Evolutionary conservation across 1,284 basidiomycete genomes (phyloP), one percentile per base, ranked within the genome.

Genomic region (Schizopora paradoxa): DNA sequence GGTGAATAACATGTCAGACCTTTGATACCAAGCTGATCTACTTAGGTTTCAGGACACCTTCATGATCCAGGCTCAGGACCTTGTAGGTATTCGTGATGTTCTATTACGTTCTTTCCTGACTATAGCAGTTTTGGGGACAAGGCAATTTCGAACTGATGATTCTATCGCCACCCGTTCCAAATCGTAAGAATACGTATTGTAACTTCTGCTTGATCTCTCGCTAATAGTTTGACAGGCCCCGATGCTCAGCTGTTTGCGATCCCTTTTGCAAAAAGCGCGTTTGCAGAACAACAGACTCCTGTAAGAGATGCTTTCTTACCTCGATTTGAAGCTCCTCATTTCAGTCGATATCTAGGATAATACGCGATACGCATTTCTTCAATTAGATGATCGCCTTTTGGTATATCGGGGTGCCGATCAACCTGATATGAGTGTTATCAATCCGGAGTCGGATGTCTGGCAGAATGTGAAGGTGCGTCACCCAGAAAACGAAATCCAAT

Each of bases 401-500:
- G 83, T 99, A n/a, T 99, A 98, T 61, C 80, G 96, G 48, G 95
- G 96, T 2, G 89, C 91, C 16, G 95, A 99, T 64, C 93, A 97
- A 64, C 93, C 92, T 6, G 95, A 99, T 60, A 88, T 96, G 82
- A 94, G 91, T 59, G 85, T 99, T 39, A 97, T 99, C 62, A 97
- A 97, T 59, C 95, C 95, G n/a, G 94, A 97, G 59, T 91, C 91
- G 2, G 95, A 98, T 58, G 92, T 97, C 6, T 97, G 94, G 92
- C 91, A 97, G 56, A 86, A 91, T 66, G 87, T 97, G 63, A 93
- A 92, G 74, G 89, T 75, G 54, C 47, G 60, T 54, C 23, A 21
- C 29, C 27, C 7, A 39, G 10, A 32, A 11, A 29, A 40, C 23
- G 21, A 45, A n/a, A n/a, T n/a, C n/a, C n/a, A n/a, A 28, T 19